Evolutionary conservation across 495 filamentous ascomycete species (phyloP), one percentile per base, ranked within the genome.

Genomic region (Aspergillus heteromorphus): DNA sequence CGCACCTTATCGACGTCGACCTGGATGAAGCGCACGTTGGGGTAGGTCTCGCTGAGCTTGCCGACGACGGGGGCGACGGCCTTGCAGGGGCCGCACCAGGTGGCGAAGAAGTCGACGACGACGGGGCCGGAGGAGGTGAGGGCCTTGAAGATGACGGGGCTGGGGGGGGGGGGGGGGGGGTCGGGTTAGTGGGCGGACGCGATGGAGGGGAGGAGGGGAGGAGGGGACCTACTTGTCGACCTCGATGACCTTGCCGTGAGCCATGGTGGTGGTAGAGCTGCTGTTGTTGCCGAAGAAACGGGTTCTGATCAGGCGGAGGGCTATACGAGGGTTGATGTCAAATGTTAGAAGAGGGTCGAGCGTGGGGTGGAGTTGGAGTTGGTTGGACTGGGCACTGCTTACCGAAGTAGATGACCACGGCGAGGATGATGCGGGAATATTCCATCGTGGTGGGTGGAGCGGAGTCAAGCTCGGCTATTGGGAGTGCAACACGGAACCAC

Each of bases 31-130:
- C 81, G 76, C 61, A 83, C 79, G 52, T 73, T 63, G 56, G 77
- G 41, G 72, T 79, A 78, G 17, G 67, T 58, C 41, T 84, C 61
- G 65, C 82, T 80, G 67, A 72, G 84, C 81, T 83, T 77, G 55
- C 82, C 81, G 50, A 96, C 67, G 21, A 78, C 63, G 34, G 92
- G 92, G 17, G 91, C 81, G 61, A 97, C 90, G 59, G 81, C 77
- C 78, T 91, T 96, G 86, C 92, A 97, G 51, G 91, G 91, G n/a
- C 89, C 90, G 78, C 91, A 96, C 91, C 91, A 96, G 31, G 41
- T 48, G 4, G 57, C 57, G 48, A 51, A 59, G 57, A 53, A 59
- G 42, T 59, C 57, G 67, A 98, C 65, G 58, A 95, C 74, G 62
- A 91, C 79, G 55, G 89, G 70, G 0, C 80, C 81, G 5, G 75